phyloP scores from a whole-genome alignment of 2,329 filamentous ascomycete species.

The Cordyceps farinosa region DNA sequence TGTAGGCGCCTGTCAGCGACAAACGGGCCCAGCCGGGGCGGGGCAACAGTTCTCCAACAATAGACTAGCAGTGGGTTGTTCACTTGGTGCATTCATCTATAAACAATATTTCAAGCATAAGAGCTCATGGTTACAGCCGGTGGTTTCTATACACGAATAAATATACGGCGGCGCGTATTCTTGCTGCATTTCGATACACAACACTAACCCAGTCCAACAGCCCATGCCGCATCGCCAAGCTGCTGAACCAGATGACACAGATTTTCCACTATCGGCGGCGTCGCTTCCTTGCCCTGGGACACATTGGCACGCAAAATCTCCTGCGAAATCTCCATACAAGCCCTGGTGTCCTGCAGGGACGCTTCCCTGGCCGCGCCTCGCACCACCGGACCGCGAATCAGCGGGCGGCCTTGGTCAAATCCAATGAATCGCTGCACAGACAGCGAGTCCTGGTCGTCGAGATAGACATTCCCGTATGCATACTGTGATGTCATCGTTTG shows the following conservation, averaged over 20 bases:
- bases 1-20: not conserved
- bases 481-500: slow-evolving; percentile 33
- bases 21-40: not conserved
- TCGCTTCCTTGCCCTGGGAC: slow-evolving; percentile 36
- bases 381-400: slow-evolving; percentile 39
- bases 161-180: not conserved
- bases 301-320: slow-evolving; percentile 55
- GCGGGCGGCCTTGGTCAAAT: slow-evolving; percentile 52
- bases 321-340: slow-evolving; percentile 57
- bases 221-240: slow-evolving; percentile 49
- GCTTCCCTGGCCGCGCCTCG: slow-evolving; percentile 33
- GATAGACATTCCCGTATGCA: slow-evolving; percentile 40
- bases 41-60: not conserved
- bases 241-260: slow-evolving; percentile 61
- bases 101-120: too few species aligned
- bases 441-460: slow-evolving; percentile 54
- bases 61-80: not conserved
- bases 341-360: slow-evolving; percentile 52
- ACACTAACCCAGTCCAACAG: slow-evolving; percentile 29
- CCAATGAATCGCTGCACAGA: slow-evolving; percentile 55
- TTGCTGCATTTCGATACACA: not conserved
- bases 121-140: not conserved
- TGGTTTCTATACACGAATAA: not conserved
- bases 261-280: slow-evolving; percentile 65
- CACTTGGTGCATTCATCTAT: not conserved